Percentiles rank a stretch among this genome's conserved stretches.
Evolutionary conservation across 2,329 filamentous ascomycete genomes (phyloP).

Genomic region (Trichoderma asperellum): DNA sequence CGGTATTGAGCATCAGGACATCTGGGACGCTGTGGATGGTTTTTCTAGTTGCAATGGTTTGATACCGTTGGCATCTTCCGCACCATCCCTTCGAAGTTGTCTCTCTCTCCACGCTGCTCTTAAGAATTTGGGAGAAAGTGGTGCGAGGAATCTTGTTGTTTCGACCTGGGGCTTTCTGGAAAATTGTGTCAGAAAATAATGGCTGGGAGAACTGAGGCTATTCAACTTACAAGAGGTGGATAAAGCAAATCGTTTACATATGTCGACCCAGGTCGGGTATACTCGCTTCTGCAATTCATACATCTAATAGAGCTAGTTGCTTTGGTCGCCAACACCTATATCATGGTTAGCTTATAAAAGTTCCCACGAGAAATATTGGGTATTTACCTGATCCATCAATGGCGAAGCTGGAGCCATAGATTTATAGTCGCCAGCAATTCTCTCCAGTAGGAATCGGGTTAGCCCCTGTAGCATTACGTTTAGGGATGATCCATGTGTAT

Average conservation of each 20-base stretch:
- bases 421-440: constrained; percentile 76
- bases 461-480: constrained; percentile 84
- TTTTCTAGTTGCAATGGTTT: constrained; percentile 82
- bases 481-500: constrained; percentile 71
- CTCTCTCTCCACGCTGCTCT: constrained; percentile 87
- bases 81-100: constrained; percentile 93
- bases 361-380: neutral
- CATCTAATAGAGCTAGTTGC: constrained; percentile 79
- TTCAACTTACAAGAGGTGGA: constrained; percentile 51
- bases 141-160: constrained; percentile 57
- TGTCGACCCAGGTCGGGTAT: constrained; percentile 74
- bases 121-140: constrained; percentile 89
- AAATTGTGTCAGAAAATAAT: neutral
- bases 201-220: too few species aligned
- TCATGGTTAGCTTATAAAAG: too few species aligned
- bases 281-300: constrained; percentile 85
- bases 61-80: constrained; percentile 85
- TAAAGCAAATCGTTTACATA: constrained; percentile 88
- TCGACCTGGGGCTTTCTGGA: constrained; percentile 52
- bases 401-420: constrained; percentile 65
- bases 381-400: constrained; percentile 69
- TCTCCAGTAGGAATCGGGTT: constrained; percentile 82
- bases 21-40: constrained; percentile 80
- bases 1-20: constrained; percentile 87
- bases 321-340: constrained; percentile 63